These are phyloP conservation scores for Termitomyces titanicus DNA, from an alignment of 768 basidiomycete genomes.

Conservation along the genomic window DNA sequence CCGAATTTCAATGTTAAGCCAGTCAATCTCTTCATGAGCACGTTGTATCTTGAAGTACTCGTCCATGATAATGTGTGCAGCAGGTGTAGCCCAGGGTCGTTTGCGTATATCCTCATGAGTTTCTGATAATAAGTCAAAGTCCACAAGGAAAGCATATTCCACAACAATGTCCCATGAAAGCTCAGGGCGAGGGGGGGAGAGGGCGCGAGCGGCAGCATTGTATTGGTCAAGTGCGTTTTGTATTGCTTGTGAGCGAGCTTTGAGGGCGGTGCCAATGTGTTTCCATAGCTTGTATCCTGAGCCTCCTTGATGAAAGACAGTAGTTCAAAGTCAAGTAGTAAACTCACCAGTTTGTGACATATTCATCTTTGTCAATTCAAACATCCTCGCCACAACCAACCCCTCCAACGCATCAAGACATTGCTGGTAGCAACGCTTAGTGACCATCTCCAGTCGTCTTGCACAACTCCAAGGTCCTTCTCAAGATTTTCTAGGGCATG, in stretches of 20 bases:
- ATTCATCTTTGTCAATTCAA: slow-evolving; percentile 25
- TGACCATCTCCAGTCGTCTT: slow-evolving; percentile 9
- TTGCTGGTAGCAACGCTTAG: slow-evolving; percentile 6
- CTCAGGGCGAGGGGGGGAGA: slow-evolving; percentile 12
- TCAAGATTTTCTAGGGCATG: not conserved
- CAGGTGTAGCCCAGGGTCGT: slow-evolving; percentile 13
- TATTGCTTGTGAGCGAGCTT: slow-evolving; percentile 16
- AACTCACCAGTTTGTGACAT: slow-evolving; percentile 22
- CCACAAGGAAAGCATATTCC: slow-evolving; percentile 15
- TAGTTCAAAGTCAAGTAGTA: not conserved
- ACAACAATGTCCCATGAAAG: slow-evolving; percentile 19
- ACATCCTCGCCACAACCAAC: slow-evolving; percentile 18
- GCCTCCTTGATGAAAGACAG: not conserved
- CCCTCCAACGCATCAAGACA: slow-evolving; percentile 19
- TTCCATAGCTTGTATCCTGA: slow-evolving; percentile 11
- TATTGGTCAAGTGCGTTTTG: slow-evolving; percentile 13
- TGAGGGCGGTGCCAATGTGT: slow-evolving; percentile 8
- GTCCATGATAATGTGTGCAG: slow-evolving; percentile 14
- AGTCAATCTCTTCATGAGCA: slow-evolving; percentile 2
- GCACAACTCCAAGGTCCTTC: not conserved
- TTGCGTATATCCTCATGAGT: slow-evolving; percentile 10
- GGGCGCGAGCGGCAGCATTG: slow-evolving; percentile 16
- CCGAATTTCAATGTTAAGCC: slow-evolving; percentile 3
- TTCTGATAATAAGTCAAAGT: slow-evolving; percentile 17
- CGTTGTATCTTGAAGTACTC: slow-evolving; percentile 6